Base-by-base conservation (phyloP, 768 basidiomycete genomes). In the Suillus brevipes region DNA sequence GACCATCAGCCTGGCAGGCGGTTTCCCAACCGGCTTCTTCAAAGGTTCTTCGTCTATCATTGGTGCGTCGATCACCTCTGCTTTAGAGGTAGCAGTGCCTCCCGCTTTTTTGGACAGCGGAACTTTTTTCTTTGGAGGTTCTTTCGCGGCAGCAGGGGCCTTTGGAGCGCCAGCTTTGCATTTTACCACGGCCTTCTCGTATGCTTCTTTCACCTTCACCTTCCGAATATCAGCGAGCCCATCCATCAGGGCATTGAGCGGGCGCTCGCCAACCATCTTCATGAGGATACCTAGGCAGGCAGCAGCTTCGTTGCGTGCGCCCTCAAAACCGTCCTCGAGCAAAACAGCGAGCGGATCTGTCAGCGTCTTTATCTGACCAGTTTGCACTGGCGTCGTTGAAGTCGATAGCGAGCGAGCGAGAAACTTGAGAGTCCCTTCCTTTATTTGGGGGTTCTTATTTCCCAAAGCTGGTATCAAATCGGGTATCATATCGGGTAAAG, bases 211-310 rank as follows among this genome's bases (percentile, higher is more conserved):
- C 61, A 99, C 94, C 78, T 98, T 99, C 3, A 82, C 83, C 78
- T 94, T 95, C 68, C 95, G 83, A 25, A 97, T 82, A 70, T 98
- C 95, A 20, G 92, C 88, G 64, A 99, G 80, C 10, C 85, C 81
- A 67, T 98, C 96, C 81, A 97, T 84, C 8, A 92, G 80, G 1
- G 93, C 93, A 72, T 91, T 95, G 53, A 99, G 83, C 20, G 91
- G 89, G 36, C 97, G 83, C 73, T 99, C 97, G 25, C 97, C 97
- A 13, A 99, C 86, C 85, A 99, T 96, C 82, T 93, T 98, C 92
- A 96, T 96, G 69, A 99, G 78, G 0, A 88, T 89, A 20, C 97
- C 97, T 40, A 99, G 81, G 70, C 89, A 91, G 45, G 84, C 84
- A 0, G 95, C 95, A n/a, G 95, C 93, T 68, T 95, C 92, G 64